These are phyloP conservation scores for Plasmodium knowlesi DNA, from an alignment of 169 alveolate species.

Conservation along the genomic window DNA sequence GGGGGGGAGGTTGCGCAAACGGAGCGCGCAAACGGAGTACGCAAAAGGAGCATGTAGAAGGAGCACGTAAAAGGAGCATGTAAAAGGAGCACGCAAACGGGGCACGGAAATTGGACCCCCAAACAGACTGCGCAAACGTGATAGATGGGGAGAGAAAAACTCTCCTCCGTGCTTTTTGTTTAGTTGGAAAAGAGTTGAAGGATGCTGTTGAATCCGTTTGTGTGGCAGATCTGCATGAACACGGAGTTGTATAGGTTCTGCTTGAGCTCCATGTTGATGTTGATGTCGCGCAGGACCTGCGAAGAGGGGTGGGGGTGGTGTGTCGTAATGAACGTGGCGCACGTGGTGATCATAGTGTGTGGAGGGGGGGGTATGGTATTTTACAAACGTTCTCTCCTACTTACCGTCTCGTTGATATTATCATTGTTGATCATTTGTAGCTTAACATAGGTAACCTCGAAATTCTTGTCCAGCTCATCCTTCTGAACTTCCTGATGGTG, in stretches of 20 bases:
- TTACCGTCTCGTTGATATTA: constrained; percentile 56
- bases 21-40: too few species aligned
- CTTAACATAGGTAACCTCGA: constrained; percentile 63
- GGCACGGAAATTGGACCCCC: too few species aligned
- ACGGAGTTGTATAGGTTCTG: constrained; percentile 14
- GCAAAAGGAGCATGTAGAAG: too few species aligned
- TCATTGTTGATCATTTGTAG: constrained; percentile 67
- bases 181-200: constrained; percentile 27
- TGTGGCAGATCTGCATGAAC: constrained; percentile 60
- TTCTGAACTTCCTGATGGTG: constrained; percentile 25
- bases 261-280: constrained; percentile 57
- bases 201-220: constrained; percentile 6
- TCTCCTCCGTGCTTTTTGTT: background rate
- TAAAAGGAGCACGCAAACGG: background rate
- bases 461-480: constrained; percentile 55
- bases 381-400: background rate
- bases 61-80: background rate
- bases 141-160: background rate
- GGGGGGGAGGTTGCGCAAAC: too few species aligned
- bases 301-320: too few species aligned
- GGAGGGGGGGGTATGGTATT: background rate
- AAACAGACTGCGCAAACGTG: background rate
- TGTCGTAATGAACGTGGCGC: too few species aligned
- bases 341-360: too few species aligned
- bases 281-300: constrained; percentile 43